Conservation (phyloP, 2,329 filamentous ascomycete species). For the Talaromyces sp. region DNA sequence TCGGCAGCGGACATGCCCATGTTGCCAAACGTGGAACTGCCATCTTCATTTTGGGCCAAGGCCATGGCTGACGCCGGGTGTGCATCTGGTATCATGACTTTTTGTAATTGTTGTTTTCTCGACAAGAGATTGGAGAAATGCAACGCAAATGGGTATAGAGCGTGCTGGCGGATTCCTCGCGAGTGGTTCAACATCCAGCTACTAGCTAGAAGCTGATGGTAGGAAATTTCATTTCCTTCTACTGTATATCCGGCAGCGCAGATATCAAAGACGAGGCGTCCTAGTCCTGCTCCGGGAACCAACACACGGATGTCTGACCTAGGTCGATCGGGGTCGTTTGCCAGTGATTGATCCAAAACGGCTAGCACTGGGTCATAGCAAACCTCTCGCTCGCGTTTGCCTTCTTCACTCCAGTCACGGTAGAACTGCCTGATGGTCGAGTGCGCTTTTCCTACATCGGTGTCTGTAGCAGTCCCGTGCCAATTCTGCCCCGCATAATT, state of each 20-base stretch:
- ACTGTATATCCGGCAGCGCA: slow-evolving; percentile 66
- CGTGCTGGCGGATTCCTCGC: slow-evolving; percentile 57
- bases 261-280: slow-evolving; percentile 83
- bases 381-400: slow-evolving; percentile 65
- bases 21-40: slow-evolving; percentile 48
- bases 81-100: slow-evolving; percentile 74
- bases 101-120: slow-evolving; percentile 68
- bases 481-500: slow-evolving; percentile 53
- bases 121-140: slow-evolving; percentile 80
- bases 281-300: slow-evolving; percentile 85
- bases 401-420: slow-evolving; percentile 86
- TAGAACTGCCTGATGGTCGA: slow-evolving; percentile 93
- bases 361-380: slow-evolving; percentile 71
- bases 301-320: slow-evolving; percentile 60
- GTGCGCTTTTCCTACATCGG: slow-evolving; percentile 83
- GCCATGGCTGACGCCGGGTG: slow-evolving; percentile 60
- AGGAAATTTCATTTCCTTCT: slow-evolving; percentile 95
- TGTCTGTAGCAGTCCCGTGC: slow-evolving; percentile 64
- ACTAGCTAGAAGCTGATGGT: slow-evolving; percentile 89
- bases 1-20: slow-evolving; percentile 95
- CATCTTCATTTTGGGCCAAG: slow-evolving; percentile 19
- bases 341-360: slow-evolving; percentile 54
- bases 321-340: slow-evolving; percentile 22
- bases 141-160: slow-evolving; percentile 79
- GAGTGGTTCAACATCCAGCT: slow-evolving; percentile 55